phyloP scores from a whole-genome alignment of 2,329 filamentous ascomycete genomes.

The Pseudogymnoascus sp. region DNA sequence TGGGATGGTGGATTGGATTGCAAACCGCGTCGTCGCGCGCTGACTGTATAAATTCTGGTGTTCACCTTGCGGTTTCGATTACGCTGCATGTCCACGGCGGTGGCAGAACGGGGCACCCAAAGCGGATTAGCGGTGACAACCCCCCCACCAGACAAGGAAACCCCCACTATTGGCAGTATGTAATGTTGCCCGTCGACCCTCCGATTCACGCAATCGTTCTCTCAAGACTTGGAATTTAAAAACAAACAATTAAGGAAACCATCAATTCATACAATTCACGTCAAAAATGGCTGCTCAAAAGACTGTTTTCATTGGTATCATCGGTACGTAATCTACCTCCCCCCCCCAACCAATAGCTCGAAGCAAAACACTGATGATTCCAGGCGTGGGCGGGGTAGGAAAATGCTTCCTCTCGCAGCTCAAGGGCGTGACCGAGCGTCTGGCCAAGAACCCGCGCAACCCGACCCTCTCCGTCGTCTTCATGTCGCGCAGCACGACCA shows the following conservation, averaged over 20 bases:
- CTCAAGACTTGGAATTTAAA: not conserved
- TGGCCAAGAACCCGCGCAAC: constrained; percentile 39
- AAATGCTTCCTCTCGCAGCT: constrained; percentile 85
- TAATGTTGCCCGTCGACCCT: constrained; percentile 1
- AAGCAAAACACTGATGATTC: constrained; percentile 11
- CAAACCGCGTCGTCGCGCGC: not conserved
- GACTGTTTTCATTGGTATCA: constrained; percentile 37
- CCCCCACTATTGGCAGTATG: constrained; percentile 3
- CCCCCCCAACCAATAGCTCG: constrained; percentile 14
- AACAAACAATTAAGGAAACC: not conserved
- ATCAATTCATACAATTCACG: constrained; percentile 1
- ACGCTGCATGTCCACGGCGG: not conserved
- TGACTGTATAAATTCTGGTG: too few species aligned
- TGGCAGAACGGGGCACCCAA: not conserved
- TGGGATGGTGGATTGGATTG: not conserved
- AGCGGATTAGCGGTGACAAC: not conserved
- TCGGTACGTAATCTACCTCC: constrained; percentile 28
- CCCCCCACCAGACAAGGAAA: not conserved
- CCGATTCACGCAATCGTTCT: constrained; percentile 6
- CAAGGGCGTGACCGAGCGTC: constrained; percentile 55
- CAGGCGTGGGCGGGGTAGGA: constrained; percentile 88
- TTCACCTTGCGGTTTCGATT: not conserved
- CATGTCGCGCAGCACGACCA: constrained; percentile 77
- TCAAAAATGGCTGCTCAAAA: constrained; percentile 24
- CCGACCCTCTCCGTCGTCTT: constrained; percentile 67